Conservation (phyloP, 768 basidiomycete genomes). For the Lentinula edodes region DNA sequence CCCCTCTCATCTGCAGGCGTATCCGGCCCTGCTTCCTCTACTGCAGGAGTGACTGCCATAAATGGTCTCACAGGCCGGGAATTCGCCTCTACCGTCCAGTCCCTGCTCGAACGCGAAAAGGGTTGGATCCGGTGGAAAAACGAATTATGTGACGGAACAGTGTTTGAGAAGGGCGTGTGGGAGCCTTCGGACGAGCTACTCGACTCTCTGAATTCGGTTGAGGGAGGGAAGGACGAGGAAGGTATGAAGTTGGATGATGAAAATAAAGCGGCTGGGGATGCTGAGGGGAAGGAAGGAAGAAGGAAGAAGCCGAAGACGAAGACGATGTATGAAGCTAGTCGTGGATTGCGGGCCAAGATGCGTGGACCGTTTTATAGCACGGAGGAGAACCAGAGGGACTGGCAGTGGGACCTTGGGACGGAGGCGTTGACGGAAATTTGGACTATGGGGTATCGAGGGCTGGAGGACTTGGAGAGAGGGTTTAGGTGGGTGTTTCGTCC, state of each 20-base stretch:
- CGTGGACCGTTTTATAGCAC: conserved; percentile 14
- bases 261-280: background rate
- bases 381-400: conserved; percentile 46
- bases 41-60: background rate
- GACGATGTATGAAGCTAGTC: conserved; percentile 50
- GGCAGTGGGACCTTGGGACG: conserved; percentile 63
- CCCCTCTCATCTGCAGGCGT: background rate
- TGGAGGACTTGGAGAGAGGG: conserved; percentile 56
- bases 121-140: conserved; percentile 94
- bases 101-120: conserved; percentile 75
- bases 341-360: conserved; percentile 44
- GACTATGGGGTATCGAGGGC: conserved; percentile 71
- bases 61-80: conserved; percentile 49
- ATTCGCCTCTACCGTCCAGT: conserved; percentile 68
- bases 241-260: conserved; percentile 37
- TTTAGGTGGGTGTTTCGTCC: conserved; percentile 47
- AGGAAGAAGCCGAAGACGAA: conserved; percentile 40
- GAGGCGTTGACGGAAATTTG: conserved; percentile 75
- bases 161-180: conserved; percentile 72
- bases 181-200: background rate
- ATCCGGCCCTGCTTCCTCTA: background rate
- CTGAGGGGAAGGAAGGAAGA: background rate
- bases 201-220: background rate
- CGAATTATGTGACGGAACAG: conserved; percentile 56
- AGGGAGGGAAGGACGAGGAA: background rate